Conservation (phyloP, 805 yeast genomes). For the Brettanomyces custersianus region DNA sequence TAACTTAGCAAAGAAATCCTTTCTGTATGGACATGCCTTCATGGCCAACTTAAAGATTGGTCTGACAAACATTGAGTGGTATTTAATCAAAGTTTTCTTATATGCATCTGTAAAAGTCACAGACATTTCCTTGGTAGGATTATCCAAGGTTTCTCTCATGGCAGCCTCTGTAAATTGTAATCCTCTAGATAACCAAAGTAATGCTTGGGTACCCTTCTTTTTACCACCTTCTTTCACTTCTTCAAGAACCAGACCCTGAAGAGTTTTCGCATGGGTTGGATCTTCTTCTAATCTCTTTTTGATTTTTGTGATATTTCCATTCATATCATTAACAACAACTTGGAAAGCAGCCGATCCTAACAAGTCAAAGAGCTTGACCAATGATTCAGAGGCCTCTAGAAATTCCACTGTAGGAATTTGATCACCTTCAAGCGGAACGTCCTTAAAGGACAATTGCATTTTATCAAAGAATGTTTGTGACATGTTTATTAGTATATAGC, state of each 20-base stretch:
- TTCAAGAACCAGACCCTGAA: slow-evolving; percentile 67
- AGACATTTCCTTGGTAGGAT: slow-evolving; percentile 57
- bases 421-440: slow-evolving; percentile 49
- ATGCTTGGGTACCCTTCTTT: slow-evolving; percentile 83
- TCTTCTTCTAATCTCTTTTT: slow-evolving; percentile 54
- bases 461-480: slow-evolving; percentile 67
- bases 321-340: slow-evolving; percentile 82
- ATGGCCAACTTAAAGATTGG: slow-evolving; percentile 89
- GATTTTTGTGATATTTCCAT: slow-evolving; percentile 74
- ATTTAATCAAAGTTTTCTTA: slow-evolving; percentile 67
- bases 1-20: slow-evolving; percentile 72
- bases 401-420: slow-evolving; percentile 69
- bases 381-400: slow-evolving; percentile 74
- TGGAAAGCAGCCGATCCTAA: slow-evolving; percentile 79
- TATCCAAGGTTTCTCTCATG: slow-evolving; percentile 66
- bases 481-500: too few species aligned
- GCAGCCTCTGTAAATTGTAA: slow-evolving; percentile 87
- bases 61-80: slow-evolving; percentile 72
- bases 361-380: slow-evolving; percentile 72
- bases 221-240: slow-evolving; percentile 55
- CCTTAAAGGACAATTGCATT: slow-evolving; percentile 64
- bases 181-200: slow-evolving; percentile 81
- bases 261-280: slow-evolving; percentile 55
- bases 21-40: slow-evolving; percentile 91
- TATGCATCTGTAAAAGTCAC: slow-evolving; percentile 81